Evolutionary conservation across 2,329 filamentous ascomycete species (phyloP).

Genomic region (Aspergillus aculeatus): DNA sequence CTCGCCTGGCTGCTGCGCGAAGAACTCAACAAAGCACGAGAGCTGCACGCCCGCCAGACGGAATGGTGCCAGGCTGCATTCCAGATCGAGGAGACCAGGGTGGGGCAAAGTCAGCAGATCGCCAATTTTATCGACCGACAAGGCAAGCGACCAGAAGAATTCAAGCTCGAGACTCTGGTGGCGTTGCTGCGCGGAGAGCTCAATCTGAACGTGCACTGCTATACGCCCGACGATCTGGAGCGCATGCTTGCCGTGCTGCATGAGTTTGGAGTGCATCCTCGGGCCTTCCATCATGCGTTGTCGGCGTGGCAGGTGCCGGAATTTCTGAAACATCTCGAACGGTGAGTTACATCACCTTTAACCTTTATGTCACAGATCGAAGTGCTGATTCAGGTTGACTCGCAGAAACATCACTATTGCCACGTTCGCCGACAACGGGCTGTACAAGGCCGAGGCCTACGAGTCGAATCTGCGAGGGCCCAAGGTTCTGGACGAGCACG

Average conservation of each 20-base stretch:
- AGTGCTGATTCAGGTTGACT: background rate
- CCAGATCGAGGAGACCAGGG: background rate
- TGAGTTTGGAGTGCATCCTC: conserved; percentile 66
- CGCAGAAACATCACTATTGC: conserved; percentile 50
- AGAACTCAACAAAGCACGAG: conserved; percentile 55
- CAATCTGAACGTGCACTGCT: conserved; percentile 70
- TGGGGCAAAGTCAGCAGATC: background rate
- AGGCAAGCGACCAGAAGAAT: conserved; percentile 29
- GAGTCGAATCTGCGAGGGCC: conserved; percentile 65
- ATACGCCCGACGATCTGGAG: conserved; percentile 67
- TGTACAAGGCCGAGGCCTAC: conserved; percentile 68
- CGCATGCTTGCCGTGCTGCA: conserved; percentile 61
- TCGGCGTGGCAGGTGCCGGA: conserved; percentile 67
- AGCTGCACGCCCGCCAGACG: background rate
- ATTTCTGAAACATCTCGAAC: conserved; percentile 30
- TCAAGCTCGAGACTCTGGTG: conserved; percentile 62
- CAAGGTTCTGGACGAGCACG: conserved; percentile 64
- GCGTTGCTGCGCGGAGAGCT: conserved; percentile 67
- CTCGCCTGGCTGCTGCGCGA: conserved; percentile 69
- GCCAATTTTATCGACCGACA: background rate
- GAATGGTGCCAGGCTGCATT: background rate
- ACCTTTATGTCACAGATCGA: too few species aligned
- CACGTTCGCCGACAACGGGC: conserved; percentile 70
- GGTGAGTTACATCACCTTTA: background rate
- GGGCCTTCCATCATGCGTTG: conserved; percentile 70